phyloP scores from a whole-genome alignment of 75 land plant species.

The Cryptomeria japonica region DNA sequence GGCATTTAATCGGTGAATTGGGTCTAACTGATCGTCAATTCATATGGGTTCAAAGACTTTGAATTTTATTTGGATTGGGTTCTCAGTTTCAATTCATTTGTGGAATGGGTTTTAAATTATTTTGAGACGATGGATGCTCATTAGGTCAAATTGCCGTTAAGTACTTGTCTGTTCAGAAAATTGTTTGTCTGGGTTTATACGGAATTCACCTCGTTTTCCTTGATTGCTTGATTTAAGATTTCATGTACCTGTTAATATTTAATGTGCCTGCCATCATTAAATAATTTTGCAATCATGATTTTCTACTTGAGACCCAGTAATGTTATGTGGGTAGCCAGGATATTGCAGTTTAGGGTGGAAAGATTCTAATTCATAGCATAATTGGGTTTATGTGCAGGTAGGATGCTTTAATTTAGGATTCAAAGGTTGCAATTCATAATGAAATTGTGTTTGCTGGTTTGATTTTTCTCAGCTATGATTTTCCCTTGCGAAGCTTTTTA shows the following conservation, averaged over 20 bases:
- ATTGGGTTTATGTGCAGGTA: not conserved
- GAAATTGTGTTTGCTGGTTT: not conserved
- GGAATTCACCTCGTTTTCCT: not conserved
- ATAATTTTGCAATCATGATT: not conserved
- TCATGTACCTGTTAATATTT: not conserved
- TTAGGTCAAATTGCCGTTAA: not conserved
- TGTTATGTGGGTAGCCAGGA: not conserved
- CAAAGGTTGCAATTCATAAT: not conserved
- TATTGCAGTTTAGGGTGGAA: not conserved
- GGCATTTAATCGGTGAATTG: not conserved
- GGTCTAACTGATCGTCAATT: not conserved
- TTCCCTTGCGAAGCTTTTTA: not conserved
- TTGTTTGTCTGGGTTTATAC: not conserved
- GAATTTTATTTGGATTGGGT: not conserved
- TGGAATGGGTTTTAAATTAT: not conserved
- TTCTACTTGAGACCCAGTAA: not conserved
- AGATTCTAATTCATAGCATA: not conserved
- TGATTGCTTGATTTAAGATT: not conserved
- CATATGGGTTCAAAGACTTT: not conserved
- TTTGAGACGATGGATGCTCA: not conserved
- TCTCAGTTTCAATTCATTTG: not conserved
- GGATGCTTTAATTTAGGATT: not conserved
- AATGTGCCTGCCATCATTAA: not conserved
- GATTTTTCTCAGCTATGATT: not conserved
- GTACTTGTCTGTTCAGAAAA: not conserved